These are phyloP conservation scores for Aspergillus heteromorphus DNA, from an alignment of 495 filamentous ascomycete genomes.

Conservation along the genomic window DNA sequence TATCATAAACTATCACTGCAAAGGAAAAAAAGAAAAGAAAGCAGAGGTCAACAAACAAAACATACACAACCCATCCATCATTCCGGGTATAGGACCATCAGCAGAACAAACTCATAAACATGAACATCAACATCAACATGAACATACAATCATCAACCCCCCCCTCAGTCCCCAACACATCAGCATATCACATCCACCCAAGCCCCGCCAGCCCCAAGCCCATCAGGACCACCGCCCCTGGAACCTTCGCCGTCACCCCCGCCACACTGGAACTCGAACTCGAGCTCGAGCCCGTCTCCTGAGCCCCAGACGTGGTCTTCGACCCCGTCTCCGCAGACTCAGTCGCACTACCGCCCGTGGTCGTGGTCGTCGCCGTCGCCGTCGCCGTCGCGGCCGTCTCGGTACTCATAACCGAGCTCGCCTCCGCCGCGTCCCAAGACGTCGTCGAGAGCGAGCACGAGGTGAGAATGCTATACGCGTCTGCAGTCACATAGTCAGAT, in stretches of 20 bases:
- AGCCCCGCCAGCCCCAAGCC: conserved; percentile 18
- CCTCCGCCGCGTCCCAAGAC: conserved; percentile 16
- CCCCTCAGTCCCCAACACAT: neutral
- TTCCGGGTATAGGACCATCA: neutral
- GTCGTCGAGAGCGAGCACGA: conserved; percentile 29
- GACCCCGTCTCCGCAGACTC: neutral
- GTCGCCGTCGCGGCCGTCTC: neutral
- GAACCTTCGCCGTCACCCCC: neutral
- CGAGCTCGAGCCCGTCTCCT: conserved; percentile 16
- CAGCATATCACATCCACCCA: neutral
- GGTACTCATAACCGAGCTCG: conserved; percentile 3
- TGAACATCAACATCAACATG: too few species aligned
- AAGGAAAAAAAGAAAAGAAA: too few species aligned
- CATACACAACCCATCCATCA: too few species aligned
- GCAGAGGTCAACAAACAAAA: too few species aligned
- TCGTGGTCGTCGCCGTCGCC: neutral
- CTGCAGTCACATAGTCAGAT: too few species aligned
- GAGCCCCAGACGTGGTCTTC: neutral
- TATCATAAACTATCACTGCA: too few species aligned
- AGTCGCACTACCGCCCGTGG: neutral
- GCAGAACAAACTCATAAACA: neutral
- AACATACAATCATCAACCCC: neutral
- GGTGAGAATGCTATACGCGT: conserved; percentile 31
- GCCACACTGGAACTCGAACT: neutral
- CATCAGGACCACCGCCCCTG: conserved; percentile 11